A percentile compares a stretch with the other conserved stretches of the same genome.
Conservation (phyloP, 768 basidiomycete genomes). For the Podaxis carcinomalis region DNA sequence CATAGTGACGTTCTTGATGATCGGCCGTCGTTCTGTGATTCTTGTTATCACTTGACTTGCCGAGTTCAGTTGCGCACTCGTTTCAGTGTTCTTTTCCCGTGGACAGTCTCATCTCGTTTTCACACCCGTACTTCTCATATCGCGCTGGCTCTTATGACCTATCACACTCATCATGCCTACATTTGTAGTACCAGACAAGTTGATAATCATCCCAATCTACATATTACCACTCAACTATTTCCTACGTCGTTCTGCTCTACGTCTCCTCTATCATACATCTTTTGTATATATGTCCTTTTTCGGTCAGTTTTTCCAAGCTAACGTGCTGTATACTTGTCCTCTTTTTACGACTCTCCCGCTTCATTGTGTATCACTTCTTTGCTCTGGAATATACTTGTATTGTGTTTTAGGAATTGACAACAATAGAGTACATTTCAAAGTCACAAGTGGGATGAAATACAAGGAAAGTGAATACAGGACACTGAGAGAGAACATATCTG, state of each 20-base stretch:
- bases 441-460: no score
- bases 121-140: background rate
- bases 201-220: background rate
- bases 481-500: no score
- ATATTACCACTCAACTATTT: no score
- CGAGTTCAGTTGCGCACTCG: background rate
- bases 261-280: background rate
- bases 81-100: background rate
- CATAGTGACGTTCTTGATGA: background rate
- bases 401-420: background rate
- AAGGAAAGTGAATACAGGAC: no score
- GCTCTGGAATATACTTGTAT: background rate
- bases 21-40: background rate
- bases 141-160: background rate
- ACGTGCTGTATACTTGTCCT: background rate
- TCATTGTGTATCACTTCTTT: background rate
- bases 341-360: background rate
- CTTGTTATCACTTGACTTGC: background rate
- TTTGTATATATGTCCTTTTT: background rate
- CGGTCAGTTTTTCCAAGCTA: background rate
- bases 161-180: background rate
- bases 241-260: background rate
- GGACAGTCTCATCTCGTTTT: background rate
- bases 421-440: no score
- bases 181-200: background rate